A percentile compares a stretch with the other conserved stretches of the same genome.
Conservation (phyloP, 768 basidiomycete genomes). For the Leccinum olivaceopallidum region DNA sequence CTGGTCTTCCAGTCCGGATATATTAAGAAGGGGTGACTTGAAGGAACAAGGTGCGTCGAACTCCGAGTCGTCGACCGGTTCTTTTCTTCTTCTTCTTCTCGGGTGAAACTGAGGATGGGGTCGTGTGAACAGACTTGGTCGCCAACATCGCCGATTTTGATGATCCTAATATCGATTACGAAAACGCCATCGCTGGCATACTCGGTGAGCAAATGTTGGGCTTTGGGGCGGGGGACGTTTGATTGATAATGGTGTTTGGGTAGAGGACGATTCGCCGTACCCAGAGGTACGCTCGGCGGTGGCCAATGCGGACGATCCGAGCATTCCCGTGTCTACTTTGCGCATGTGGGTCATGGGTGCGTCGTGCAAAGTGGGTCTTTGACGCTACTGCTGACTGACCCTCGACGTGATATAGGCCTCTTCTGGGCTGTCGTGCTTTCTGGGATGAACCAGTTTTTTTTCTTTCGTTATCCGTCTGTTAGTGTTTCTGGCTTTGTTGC, state of each 20-base stretch:
- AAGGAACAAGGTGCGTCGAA: conserved; percentile 4
- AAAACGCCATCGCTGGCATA: conserved; percentile 12
- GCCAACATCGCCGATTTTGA: conserved; percentile 27
- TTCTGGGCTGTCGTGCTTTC: conserved; percentile 62
- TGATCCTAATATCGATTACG: conserved; percentile 38
- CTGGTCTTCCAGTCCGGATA: conserved; percentile 5
- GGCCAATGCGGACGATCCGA: conserved; percentile 68
- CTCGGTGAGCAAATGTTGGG: conserved; percentile 16
- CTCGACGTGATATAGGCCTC: conserved; percentile 25
- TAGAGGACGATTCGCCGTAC: conserved; percentile 80
- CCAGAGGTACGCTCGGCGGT: conserved; percentile 81
- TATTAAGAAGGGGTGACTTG: conserved; percentile 15
- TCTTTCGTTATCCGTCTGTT: conserved; percentile 61
- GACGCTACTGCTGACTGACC: neutral
- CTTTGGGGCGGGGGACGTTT: too few relatives aligned
- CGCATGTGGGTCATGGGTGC: conserved; percentile 60
- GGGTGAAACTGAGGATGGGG: too few relatives aligned
- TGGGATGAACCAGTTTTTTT: conserved; percentile 80
- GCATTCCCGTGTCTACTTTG: conserved; percentile 59
- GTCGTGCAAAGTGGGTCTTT: neutral
- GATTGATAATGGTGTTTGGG: neutral
- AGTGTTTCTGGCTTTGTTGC: conserved; percentile 52
- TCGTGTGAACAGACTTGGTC: neutral
- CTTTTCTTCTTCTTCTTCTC: neutral
- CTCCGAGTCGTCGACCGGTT: too few relatives aligned